phyloP scores from a whole-genome alignment of 129 eudicot species.

The Glebionis coronaria region DNA sequence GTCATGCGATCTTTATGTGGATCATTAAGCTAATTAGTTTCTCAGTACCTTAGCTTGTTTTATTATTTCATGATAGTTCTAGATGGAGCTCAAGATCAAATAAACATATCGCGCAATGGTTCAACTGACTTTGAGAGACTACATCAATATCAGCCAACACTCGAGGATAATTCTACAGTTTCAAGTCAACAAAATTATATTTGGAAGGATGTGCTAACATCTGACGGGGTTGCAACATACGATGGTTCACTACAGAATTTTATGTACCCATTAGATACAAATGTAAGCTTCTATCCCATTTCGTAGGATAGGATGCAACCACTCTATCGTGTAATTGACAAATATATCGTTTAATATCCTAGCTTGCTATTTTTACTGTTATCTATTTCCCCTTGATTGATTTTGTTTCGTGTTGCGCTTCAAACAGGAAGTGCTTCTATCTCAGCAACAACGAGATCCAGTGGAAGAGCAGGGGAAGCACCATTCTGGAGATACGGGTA shows the following conservation, averaged over 20 bases:
- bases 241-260: conserved; percentile 31
- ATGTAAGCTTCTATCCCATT: conserved; percentile 34
- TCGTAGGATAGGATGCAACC: background rate
- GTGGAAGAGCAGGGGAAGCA: conserved; percentile 34
- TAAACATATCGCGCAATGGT: conserved; percentile 22
- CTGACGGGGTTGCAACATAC: conserved; percentile 22
- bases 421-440: conserved; percentile 33
- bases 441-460: conserved; percentile 25
- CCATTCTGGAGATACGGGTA: conserved; percentile 31
- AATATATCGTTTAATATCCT: too few species aligned
- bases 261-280: conserved; percentile 26
- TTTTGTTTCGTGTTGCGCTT: conserved; percentile 13
- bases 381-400: too few species aligned
- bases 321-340: too few species aligned
- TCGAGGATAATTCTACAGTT: conserved; percentile 19
- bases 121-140: conserved; percentile 39
- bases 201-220: conserved; percentile 55
- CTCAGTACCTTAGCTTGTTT: background rate
- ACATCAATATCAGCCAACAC: conserved; percentile 27
- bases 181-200: conserved; percentile 32
- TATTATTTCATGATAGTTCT: conserved; percentile 2
- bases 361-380: too few species aligned
- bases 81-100: conserved; percentile 23
- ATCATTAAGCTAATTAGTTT: conserved; percentile 11
- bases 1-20: background rate